Percentiles rank a stretch among this genome's conserved stretches.
Evolutionary conservation across 306 rosid species (phyloP).

Genomic region (Ormosia semicastrata): DNA sequence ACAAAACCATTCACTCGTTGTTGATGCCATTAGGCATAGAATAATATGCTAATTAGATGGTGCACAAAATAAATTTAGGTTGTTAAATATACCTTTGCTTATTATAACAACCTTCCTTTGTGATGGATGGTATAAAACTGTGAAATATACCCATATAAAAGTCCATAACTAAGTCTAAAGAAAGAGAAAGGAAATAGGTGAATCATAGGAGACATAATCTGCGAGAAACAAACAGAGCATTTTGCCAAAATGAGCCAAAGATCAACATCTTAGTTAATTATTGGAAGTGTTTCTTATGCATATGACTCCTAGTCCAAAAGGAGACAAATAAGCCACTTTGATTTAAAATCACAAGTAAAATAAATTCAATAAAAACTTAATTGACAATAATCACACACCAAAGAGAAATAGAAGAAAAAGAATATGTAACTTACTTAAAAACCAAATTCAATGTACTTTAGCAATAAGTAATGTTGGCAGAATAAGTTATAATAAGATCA

Average conservation of each 20-base stretch:
- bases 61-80: background rate
- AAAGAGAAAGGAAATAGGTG: background rate
- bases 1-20: background rate
- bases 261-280: background rate
- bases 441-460: background rate
- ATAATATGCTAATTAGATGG: background rate
- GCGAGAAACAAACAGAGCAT: background rate
- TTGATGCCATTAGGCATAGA: constrained; percentile 11
- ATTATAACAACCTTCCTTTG: background rate
- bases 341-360: background rate
- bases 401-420: background rate
- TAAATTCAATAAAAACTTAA: background rate
- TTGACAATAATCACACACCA: background rate
- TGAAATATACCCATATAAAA: background rate
- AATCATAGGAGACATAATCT: background rate
- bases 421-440: background rate
- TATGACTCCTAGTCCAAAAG: too few species aligned
- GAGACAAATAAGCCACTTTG: background rate
- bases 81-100: background rate
- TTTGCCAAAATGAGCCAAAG: background rate
- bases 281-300: background rate
- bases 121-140: background rate
- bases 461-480: background rate
- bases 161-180: background rate
- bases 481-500: background rate